Conservation (phyloP, 1,284 basidiomycete species). For the Apiotrichum sp. region DNA sequence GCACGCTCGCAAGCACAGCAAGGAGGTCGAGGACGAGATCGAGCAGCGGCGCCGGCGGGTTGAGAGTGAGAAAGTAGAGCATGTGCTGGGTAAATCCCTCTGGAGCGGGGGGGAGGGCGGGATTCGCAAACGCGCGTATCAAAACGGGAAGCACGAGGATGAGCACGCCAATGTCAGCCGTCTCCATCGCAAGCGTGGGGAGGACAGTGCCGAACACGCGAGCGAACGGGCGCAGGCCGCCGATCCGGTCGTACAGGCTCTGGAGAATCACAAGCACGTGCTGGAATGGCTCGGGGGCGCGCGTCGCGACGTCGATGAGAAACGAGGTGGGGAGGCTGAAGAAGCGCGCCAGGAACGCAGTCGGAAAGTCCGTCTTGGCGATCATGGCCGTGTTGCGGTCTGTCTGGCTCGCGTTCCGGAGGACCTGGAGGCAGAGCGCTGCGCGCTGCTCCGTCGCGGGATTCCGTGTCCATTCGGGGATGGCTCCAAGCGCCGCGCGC, state of each 20-base stretch:
- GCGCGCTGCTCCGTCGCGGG: constrained; percentile 26
- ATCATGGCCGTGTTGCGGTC: constrained; percentile 15
- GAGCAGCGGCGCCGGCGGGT: constrained; percentile 23
- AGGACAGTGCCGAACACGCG: constrained; percentile 23
- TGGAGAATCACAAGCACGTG: constrained; percentile 34
- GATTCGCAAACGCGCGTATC: constrained; percentile 23
- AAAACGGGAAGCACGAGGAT: constrained; percentile 31
- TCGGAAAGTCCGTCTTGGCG: background rate
- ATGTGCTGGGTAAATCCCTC: constrained; percentile 30
- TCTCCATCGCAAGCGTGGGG: constrained; percentile 31
- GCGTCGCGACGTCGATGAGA: constrained; percentile 28
- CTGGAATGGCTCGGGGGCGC: constrained; percentile 32
- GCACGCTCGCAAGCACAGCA: constrained; percentile 27
- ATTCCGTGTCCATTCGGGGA: constrained; percentile 30
- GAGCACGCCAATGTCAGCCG: constrained; percentile 32
- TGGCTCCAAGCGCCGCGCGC: constrained; percentile 20
- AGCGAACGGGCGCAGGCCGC: constrained; percentile 1
- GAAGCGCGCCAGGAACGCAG: constrained; percentile 27
- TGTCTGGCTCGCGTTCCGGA: constrained; percentile 36
- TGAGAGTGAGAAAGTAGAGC: constrained; percentile 28
- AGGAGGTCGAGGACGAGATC: constrained; percentile 38
- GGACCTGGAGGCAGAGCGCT: constrained; percentile 31
- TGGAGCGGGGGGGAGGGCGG: constrained; percentile 22
- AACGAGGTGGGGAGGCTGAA: constrained; percentile 31
- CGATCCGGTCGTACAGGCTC: constrained; percentile 23